Percentiles rank a stretch among this genome's conserved stretches.
Conservation (phyloP, 257 asterid species). For the Gardenia jasminoides region DNA sequence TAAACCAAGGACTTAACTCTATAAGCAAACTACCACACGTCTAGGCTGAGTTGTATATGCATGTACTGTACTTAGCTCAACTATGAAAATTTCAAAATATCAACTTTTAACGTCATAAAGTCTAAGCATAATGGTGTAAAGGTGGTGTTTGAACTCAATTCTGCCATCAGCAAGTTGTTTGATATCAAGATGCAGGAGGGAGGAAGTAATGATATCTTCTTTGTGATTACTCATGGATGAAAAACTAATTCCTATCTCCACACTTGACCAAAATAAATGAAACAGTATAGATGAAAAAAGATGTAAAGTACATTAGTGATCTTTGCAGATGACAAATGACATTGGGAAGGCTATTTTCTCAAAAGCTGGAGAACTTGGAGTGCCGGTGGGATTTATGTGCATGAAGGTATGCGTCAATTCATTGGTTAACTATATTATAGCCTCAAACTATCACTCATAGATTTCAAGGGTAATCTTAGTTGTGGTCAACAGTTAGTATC, state of each 20-base stretch:
- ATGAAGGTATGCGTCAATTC: conserved; percentile 48
- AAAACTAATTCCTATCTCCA: not conserved
- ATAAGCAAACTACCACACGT: not conserved
- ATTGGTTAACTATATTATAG: no score
- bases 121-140: no score
- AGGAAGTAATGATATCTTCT: not conserved
- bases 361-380: conserved; percentile 86
- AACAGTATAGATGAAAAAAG: not conserved
- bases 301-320: not conserved
- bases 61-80: not conserved
- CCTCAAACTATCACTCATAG: not conserved
- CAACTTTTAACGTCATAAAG: not conserved
- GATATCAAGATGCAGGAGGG: not conserved
- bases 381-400: conserved; percentile 90
- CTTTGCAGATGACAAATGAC: conserved; percentile 75
- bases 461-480: not conserved
- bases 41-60: not conserved
- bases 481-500: not conserved
- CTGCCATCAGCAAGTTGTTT: not conserved
- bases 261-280: not conserved
- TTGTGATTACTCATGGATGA: not conserved
- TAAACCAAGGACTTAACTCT: not conserved
- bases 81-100: not conserved
- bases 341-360: conserved; percentile 75
- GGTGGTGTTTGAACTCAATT: not conserved